phyloP scores from a whole-genome alignment of 257 asterid species.

The Thymus mandschuricus region DNA sequence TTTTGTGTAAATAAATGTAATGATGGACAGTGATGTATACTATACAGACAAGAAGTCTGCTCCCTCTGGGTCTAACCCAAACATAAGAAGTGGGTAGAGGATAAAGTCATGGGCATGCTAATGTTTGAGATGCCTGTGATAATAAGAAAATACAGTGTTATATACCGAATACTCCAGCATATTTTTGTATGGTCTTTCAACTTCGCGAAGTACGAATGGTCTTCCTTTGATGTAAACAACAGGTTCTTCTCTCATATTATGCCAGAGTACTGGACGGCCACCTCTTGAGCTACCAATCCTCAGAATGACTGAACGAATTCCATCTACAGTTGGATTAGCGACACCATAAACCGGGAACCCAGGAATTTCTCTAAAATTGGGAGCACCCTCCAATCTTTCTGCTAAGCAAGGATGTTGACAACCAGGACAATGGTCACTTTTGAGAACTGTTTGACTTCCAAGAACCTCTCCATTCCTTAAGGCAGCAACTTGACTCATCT shows the following conservation, averaged over 20 bases:
- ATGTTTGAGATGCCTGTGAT: slow-evolving; percentile 19
- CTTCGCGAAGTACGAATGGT: slow-evolving; percentile 98
- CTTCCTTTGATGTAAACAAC: slow-evolving; percentile 95
- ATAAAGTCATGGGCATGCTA: slow-evolving; percentile 11
- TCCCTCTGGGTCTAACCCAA: not conserved
- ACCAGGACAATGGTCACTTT: slow-evolving; percentile 97
- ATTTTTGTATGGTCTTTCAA: slow-evolving; percentile 96
- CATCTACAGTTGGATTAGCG: slow-evolving; percentile 92
- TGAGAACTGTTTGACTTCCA: slow-evolving; percentile 97
- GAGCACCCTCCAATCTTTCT: slow-evolving; percentile 97
- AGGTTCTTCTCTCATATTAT: slow-evolving; percentile 99
- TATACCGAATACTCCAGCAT: slow-evolving; percentile 98
- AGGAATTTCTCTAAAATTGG: slow-evolving; percentile 93
- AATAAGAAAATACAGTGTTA: slow-evolving; percentile 32
- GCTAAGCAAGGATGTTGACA: slow-evolving; percentile 87
- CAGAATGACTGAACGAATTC: slow-evolving; percentile 87
- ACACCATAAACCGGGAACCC: slow-evolving; percentile 98
- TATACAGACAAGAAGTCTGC: slow-evolving; percentile 25
- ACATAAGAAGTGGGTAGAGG: slow-evolving; percentile 15
- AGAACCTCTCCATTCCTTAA: slow-evolving; percentile 94
- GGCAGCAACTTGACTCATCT: slow-evolving; percentile 95
- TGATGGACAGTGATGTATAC: not conserved
- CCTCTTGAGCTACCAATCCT: slow-evolving; percentile 86
- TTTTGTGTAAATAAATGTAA: slow-evolving; percentile 1
- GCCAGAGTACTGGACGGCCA: slow-evolving; percentile 93